These are phyloP conservation scores for Isoetes taiwanensis DNA, from an alignment of 75 land plant genomes.

Conservation along the genomic window DNA sequence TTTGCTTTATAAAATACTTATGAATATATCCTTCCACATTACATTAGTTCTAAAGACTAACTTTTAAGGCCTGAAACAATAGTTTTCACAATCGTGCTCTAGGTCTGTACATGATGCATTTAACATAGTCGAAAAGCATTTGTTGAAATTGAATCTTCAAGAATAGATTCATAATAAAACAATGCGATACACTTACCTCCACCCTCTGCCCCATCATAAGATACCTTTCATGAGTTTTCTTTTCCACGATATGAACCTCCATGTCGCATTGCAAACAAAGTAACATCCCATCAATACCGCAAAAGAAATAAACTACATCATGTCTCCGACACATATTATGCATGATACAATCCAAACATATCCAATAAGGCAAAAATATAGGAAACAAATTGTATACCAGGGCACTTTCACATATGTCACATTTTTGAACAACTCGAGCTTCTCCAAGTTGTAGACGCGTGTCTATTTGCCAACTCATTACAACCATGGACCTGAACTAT, in stretches of 20 bases:
- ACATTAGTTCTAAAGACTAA: no score
- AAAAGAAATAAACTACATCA: slow-evolving; percentile 81
- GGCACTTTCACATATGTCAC: slow-evolving; percentile 92
- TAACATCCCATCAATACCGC: slow-evolving; percentile 90
- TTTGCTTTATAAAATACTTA: no score
- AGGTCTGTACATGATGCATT: no score
- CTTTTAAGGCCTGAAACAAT: no score
- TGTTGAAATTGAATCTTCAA: no score
- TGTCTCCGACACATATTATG: neutral
- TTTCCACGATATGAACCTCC: slow-evolving; percentile 95
- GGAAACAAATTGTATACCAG: no score
- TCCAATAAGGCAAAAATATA: no score
- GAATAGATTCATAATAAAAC: no score
- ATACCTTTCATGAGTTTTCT: slow-evolving; percentile 84
- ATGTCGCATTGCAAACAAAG: slow-evolving; percentile 93
- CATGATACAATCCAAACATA: no score
- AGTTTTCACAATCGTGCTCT: no score
- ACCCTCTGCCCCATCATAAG: slow-evolving; percentile 83
- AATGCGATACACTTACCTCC: slow-evolving; percentile 77
- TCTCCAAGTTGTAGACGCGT: slow-evolving; percentile 70
- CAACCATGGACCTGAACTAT: slow-evolving; percentile 30
- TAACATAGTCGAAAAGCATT: no score
- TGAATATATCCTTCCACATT: no score
- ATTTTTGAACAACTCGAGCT: slow-evolving; percentile 59
- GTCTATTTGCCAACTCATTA: slow-evolving; percentile 46